Conservation (phyloP, 2,329 filamentous ascomycete genomes). For the Leptographium lundbergii region DNA sequence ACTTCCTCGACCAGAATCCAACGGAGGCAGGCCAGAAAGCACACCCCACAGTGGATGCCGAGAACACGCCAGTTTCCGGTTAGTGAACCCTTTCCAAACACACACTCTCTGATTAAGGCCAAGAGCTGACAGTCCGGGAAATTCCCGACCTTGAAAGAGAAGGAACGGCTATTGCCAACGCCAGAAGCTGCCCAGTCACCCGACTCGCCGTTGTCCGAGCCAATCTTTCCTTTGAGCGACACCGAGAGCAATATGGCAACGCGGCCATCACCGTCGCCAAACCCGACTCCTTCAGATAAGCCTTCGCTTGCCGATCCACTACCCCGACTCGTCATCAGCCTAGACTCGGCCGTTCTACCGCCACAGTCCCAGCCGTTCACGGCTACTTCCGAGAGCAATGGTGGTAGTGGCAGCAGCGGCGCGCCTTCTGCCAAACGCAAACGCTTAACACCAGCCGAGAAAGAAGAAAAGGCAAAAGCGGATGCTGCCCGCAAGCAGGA, state of each 20-base stretch:
- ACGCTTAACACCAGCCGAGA: slow-evolving; percentile 28
- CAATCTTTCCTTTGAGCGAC: slow-evolving; percentile 26
- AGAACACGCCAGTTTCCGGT: slow-evolving; percentile 8
- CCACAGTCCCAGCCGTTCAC: neutral
- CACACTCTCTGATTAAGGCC: neutral
- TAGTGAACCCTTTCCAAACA: neutral
- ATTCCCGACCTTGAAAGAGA: neutral
- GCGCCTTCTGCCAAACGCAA: slow-evolving; percentile 31
- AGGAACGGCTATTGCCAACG: slow-evolving; percentile 8
- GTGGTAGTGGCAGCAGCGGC: slow-evolving; percentile 5
- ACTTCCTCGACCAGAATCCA: slow-evolving; percentile 23
- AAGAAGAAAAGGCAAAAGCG: slow-evolving; percentile 23
- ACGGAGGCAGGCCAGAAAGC: slow-evolving; percentile 8
- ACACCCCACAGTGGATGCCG: slow-evolving; percentile 6
- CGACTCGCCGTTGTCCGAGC: slow-evolving; percentile 11
- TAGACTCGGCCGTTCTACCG: slow-evolving; percentile 2
- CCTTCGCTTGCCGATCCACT: slow-evolving; percentile 9
- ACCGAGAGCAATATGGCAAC: slow-evolving; percentile 27
- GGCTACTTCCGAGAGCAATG: slow-evolving; percentile 5
- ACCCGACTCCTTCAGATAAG: slow-evolving; percentile 17
- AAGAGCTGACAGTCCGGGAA: neutral
- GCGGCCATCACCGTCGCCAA: slow-evolving; percentile 23
- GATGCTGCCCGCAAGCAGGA: slow-evolving; percentile 24
- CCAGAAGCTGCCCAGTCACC: neutral
- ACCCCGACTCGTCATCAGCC: slow-evolving; percentile 9